phyloP scores from a whole-genome alignment of 805 yeast genomes.

The Sugiyamaella mastotermitis region DNA sequence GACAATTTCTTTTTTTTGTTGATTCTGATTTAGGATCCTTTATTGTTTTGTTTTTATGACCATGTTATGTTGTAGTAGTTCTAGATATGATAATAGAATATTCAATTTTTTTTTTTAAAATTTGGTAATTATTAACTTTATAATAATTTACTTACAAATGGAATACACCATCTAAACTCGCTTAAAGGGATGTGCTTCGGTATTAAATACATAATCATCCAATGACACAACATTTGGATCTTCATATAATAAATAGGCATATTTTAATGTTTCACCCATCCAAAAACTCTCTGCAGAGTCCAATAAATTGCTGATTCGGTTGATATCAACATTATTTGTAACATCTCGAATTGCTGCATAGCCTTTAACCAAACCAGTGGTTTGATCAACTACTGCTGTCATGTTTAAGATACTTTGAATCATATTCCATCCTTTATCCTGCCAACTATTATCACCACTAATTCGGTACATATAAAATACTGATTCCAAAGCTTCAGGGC shows the following conservation, averaged over 20 bases:
- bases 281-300: slow-evolving; percentile 56
- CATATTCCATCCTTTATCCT: slow-evolving; percentile 47
- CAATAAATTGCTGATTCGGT: slow-evolving; percentile 63
- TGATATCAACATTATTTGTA: slow-evolving; percentile 42
- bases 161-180: no score
- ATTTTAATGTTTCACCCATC: slow-evolving; percentile 90
- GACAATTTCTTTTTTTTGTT: no score
- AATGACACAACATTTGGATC: slow-evolving; percentile 37
- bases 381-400: slow-evolving; percentile 16
- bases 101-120: no score
- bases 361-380: slow-evolving; percentile 32
- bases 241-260: slow-evolving; percentile 66
- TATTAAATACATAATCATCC: slow-evolving; percentile 52
- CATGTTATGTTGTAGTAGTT: no score
- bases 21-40: no score
- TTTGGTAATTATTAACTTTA: no score
- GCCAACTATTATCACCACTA: slow-evolving; percentile 55
- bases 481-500: slow-evolving; percentile 60
- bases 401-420: slow-evolving; percentile 32
- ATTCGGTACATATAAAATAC: slow-evolving; percentile 52
- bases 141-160: no score
- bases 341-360: slow-evolving; percentile 39
- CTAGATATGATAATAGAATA: no score
- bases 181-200: slow-evolving; percentile 56
- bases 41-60: no score